phyloP scores from a whole-genome alignment of 345 rosid genomes.

The Euphorbia peplus region DNA sequence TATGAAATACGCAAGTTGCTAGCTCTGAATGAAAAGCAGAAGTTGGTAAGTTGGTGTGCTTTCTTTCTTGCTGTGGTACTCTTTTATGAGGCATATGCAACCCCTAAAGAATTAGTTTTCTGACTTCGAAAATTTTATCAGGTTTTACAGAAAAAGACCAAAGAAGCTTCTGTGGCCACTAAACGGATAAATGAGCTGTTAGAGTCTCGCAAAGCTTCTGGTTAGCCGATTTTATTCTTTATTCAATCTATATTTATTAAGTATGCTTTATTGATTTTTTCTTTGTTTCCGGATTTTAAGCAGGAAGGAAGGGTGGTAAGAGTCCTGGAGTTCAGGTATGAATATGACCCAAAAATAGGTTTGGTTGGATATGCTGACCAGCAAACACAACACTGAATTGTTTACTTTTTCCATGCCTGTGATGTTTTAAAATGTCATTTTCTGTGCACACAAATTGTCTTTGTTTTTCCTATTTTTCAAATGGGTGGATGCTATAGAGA shows the following conservation, averaged over 20 bases:
- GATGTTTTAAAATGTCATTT: constrained; percentile 12
- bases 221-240: constrained; percentile 21
- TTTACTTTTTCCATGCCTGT: constrained; percentile 4
- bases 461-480: neutral
- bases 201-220: constrained; percentile 49
- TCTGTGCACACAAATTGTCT: neutral
- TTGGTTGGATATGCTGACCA: neutral
- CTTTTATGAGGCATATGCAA: neutral
- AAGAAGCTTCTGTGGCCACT: constrained; percentile 57
- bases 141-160: constrained; percentile 75
- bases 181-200: constrained; percentile 51
- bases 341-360: constrained; percentile 1
- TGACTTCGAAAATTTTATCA: constrained; percentile 22
- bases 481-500: neutral
- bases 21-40: constrained; percentile 66
- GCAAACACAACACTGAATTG: neutral
- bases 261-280: constrained; percentile 11
- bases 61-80: neutral
- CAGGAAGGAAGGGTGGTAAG: constrained; percentile 46
- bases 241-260: neutral
- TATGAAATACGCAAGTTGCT: constrained; percentile 55
- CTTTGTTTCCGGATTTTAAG: constrained; percentile 20
- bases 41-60: constrained; percentile 43
- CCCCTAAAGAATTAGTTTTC: constrained; percentile 1
- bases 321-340: constrained; percentile 50